A percentile compares a stretch with the other conserved stretches of the same genome.
phyloP scores from a whole-genome alignment of 179 eudicot species.

The Amaranthus tricolor region DNA sequence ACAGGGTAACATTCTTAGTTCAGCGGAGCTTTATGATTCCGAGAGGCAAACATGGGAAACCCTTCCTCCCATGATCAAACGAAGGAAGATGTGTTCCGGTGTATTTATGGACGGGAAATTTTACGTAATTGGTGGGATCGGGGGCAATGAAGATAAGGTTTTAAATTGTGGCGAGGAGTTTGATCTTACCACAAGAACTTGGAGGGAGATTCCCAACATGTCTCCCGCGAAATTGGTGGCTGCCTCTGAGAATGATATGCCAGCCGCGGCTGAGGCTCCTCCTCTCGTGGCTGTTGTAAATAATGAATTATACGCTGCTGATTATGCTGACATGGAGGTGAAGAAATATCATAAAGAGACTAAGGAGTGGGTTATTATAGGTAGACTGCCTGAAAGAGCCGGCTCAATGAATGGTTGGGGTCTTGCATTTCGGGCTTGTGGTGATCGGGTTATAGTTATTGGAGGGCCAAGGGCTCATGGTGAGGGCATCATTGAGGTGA shows the following conservation, averaged over 20 bases:
- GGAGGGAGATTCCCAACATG: conserved; percentile 72
- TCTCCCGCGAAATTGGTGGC: conserved; percentile 55
- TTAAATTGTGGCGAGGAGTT: conserved; percentile 81
- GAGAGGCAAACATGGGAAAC: conserved; percentile 60
- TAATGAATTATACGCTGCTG: conserved; percentile 77
- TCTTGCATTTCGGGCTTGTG: conserved; percentile 84
- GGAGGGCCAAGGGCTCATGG: conserved; percentile 68
- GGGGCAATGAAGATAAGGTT: conserved; percentile 42
- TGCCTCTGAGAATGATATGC: conserved; percentile 36
- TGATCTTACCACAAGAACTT: conserved; percentile 50
- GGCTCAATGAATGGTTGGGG: conserved; percentile 93
- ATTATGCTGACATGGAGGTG: conserved; percentile 74
- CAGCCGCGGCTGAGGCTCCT: conserved; percentile 73
- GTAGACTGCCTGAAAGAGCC: conserved; percentile 78
- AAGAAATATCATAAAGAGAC: conserved; percentile 51
- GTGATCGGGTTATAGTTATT: conserved; percentile 66
- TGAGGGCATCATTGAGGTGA: conserved; percentile 69
- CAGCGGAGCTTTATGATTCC: conserved; percentile 77
- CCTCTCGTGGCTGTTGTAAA: conserved; percentile 90
- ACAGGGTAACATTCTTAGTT: conserved; percentile 42
- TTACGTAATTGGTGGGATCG: conserved; percentile 82
- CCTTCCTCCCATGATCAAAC: conserved; percentile 67
- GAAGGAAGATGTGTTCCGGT: conserved; percentile 78
- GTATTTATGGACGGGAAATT: conserved; percentile 87
- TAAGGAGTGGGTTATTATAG: conserved; percentile 51